Percentiles rank a stretch among this genome's conserved stretches.
Evolutionary conservation across 768 basidiomycete species (phyloP).

Genomic region (Agrocybe praecox): DNA sequence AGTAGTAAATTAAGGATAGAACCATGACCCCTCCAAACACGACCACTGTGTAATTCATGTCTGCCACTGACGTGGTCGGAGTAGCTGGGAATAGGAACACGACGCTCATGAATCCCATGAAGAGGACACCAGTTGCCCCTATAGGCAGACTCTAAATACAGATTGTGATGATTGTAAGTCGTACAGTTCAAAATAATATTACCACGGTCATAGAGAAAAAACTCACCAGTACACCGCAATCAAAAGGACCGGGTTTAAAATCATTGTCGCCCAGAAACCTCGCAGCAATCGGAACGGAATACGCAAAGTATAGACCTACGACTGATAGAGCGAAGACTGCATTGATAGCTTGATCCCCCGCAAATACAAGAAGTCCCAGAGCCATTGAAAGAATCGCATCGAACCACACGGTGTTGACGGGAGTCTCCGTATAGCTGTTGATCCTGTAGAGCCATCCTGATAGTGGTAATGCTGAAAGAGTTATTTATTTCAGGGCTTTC

Average conservation of each 20-base stretch:
- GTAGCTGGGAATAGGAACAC: constrained; percentile 69
- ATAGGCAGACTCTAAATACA: constrained; percentile 55
- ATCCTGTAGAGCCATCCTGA: constrained; percentile 63
- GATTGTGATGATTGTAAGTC: no score
- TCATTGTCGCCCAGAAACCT: constrained; percentile 48
- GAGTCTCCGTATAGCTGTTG: constrained; percentile 56
- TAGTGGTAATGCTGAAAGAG: constrained; percentile 54
- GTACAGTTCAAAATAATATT: not conserved
- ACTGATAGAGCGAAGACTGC: constrained; percentile 58
- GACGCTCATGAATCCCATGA: constrained; percentile 67
- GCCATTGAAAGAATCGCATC: constrained; percentile 45
- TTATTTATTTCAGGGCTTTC: not conserved
- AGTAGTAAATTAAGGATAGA: constrained; percentile 68
- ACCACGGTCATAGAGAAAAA: not conserved
- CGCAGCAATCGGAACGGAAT: constrained; percentile 55
- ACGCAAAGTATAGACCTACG: constrained; percentile 49
- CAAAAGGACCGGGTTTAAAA: constrained; percentile 61
- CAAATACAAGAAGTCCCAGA: constrained; percentile 63
- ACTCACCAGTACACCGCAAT: constrained; percentile 40
- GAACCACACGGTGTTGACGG: constrained; percentile 64
- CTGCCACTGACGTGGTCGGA: constrained; percentile 42
- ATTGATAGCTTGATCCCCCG: constrained; percentile 58
- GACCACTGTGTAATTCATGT: constrained; percentile 78
- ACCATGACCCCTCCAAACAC: constrained; percentile 65
- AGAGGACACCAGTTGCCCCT: constrained; percentile 57